Base-by-base conservation (phyloP, 345 rosid species). In the Eutrema japonicum region DNA sequence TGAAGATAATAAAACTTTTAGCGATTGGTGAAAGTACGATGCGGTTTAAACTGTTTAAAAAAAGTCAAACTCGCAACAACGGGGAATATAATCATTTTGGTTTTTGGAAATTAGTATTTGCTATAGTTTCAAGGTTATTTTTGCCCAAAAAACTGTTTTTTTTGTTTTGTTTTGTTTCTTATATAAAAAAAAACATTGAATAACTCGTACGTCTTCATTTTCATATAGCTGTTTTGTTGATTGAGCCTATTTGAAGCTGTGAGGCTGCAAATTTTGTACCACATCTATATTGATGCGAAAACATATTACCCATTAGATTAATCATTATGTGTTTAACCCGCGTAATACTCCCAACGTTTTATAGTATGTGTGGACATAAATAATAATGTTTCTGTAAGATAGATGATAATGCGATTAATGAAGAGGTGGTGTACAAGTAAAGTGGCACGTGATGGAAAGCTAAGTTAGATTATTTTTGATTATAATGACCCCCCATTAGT, bases 401-500 rank as follows among this genome's bases (percentile, higher is more conserved):
- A 30, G 40, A 66, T 74, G 54, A 60, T 75, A 53, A 75, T 75
- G 79, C 64, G 74, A 62, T 61, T 51, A 53, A 54, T 35, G 69
- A 60, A 75, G 56, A 68, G 74, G 74, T 75, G 64, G 74, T 68
- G 36, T 68, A 43, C 58, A 75, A 68, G 79, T 68, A 68, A 75
- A 75, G 79, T 62, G 70, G 79, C 79, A 61, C 79, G 79, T 75
- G 74, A 68, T 53, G 4, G 8, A 54, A 53, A 68, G 74, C 50
- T 53, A 68, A 43, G 18, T 62, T 68, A 62, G 74, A 68, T 75
- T 75, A 67, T 74, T 27, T 62, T 29, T 67, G 32, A 60, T 67
- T 50, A 73, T 65, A 54, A 55, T 64, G 57, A 66, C 73, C n/a
- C 58, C 30, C 13, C 68, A 59, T 50, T 14, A 61, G 70, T 76